Base-by-base conservation (phyloP, 371 early-diverging fungal species). In the Circinella minor region DNA sequence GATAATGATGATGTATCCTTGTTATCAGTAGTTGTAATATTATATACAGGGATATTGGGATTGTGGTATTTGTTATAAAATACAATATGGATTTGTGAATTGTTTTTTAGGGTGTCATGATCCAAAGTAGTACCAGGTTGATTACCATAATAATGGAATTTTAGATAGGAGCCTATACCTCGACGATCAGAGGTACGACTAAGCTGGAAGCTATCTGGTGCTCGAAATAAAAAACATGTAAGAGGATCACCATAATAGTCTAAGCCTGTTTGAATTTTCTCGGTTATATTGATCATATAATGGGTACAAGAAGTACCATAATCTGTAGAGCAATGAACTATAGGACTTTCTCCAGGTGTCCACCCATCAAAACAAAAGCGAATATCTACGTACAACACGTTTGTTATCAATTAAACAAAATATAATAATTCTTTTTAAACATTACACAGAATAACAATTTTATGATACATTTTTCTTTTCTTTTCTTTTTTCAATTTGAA, bases 291-390 rank as follows among this genome's bases (percentile, higher is more conserved):
- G 39, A 62, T 47, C 10, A 79, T 36, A 36, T 75, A 73, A 1
- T 73, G 64, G 14, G 55, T 65, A 46, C 80, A 79, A 20, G 77
- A 51, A 15, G 69, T 71, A 34, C 77, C 80, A 73, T 67, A 77
- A 51, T 79, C 73, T 0, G 80, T 77, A 0, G 75, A 61, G 18
- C 80, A 71, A 4, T 68, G 71, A 20, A 64, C 27, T 1, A 43
- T 37, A 13, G 59, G 63, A 5, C 54, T 68, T 15, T 65, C 39
- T 3, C 54, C 68, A 20, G 57, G 59, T 4, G 36, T 13, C 73
- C 76, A 80, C 46, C 77, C 78, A 46, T 75, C 77, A 66, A 80
- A 75, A 36, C 80, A 80, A 34, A 80, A 74, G 5, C 80, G 71
- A 27, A 80, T 75, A 69, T 80, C 76, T 75, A 60, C 14, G 7